Conservation (phyloP, 768 basidiomycete species). For the Russula sp. region DNA sequence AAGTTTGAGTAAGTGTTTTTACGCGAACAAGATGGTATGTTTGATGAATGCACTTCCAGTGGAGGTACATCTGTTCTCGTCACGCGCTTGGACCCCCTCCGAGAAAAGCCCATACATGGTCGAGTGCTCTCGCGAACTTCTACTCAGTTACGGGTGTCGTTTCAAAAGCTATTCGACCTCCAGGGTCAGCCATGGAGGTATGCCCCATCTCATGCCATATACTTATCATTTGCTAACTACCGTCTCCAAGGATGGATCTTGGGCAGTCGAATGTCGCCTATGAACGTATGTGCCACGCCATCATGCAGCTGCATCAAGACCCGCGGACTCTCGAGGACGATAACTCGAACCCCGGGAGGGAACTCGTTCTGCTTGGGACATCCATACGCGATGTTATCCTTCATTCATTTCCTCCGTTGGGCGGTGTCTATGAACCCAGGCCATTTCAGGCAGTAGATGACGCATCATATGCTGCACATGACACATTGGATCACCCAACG, state of each 20-base stretch:
- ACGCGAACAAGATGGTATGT: constrained; percentile 4
- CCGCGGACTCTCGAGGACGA: constrained; percentile 35
- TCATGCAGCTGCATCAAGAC: constrained; percentile 49
- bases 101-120: constrained; percentile 46
- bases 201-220: not conserved
- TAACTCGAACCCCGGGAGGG: constrained; percentile 28
- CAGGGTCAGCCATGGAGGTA: constrained; percentile 44
- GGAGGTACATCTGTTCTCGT: constrained; percentile 64
- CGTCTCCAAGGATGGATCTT: constrained; percentile 47
- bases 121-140: constrained; percentile 43
- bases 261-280: constrained; percentile 59
- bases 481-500: constrained; percentile 33
- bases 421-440: constrained; percentile 28
- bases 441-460: constrained; percentile 37
- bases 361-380: constrained; percentile 63
- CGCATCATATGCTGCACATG: constrained; percentile 32
- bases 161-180: constrained; percentile 42
- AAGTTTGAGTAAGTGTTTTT: constrained; percentile 53
- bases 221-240: not conserved
- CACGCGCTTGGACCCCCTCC: constrained; percentile 54
- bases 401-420: constrained; percentile 37
- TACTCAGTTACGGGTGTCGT: constrained; percentile 51
- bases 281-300: constrained; percentile 62
- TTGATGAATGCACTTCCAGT: constrained; percentile 31
- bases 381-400: constrained; percentile 65